Conservation (phyloP, 2,329 filamentous ascomycete species). For the Didymosphaeria variabile region DNA sequence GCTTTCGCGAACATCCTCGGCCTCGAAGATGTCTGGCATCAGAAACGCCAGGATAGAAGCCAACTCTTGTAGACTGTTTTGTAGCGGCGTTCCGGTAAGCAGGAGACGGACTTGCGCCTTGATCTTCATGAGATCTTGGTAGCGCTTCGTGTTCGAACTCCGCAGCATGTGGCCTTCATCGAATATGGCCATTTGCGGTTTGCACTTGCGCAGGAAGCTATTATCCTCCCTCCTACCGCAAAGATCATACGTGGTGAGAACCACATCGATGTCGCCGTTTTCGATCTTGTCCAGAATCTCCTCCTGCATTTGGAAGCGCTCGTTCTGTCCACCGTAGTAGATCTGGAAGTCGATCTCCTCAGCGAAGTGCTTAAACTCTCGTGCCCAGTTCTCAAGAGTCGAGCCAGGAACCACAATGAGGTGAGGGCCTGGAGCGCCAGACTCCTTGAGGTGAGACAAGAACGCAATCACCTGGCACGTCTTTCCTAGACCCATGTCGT, state of each 20-base stretch:
- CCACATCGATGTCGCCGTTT: conserved; percentile 67
- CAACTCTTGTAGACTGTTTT: conserved; percentile 94
- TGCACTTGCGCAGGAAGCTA: conserved; percentile 68
- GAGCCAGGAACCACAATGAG: conserved; percentile 92
- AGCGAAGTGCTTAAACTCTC: conserved; percentile 88
- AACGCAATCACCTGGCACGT: conserved; percentile 97
- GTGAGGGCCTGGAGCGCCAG: conserved; percentile 73
- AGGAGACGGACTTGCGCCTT: conserved; percentile 84
- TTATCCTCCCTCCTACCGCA: conserved; percentile 68
- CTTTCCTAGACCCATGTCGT: conserved; percentile 96
- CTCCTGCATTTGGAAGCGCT: conserved; percentile 73
- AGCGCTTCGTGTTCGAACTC: conserved; percentile 83
- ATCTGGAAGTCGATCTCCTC: conserved; percentile 75
- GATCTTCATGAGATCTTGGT: conserved; percentile 80
- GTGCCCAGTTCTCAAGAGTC: conserved; percentile 94
- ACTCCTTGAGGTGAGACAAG: conserved; percentile 81
- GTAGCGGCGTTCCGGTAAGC: conserved; percentile 88
- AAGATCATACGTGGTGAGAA: conserved; percentile 77
- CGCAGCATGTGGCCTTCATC: conserved; percentile 96
- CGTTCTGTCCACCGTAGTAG: conserved; percentile 75
- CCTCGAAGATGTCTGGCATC: conserved; percentile 81
- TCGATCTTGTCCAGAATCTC: conserved; percentile 70
- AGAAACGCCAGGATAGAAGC: conserved; percentile 93
- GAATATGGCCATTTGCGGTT: conserved; percentile 73
- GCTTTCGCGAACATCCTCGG: conserved; percentile 72